Base-by-base conservation (phyloP, 257 asterid genomes). In the Rubia yunnanensis region DNA sequence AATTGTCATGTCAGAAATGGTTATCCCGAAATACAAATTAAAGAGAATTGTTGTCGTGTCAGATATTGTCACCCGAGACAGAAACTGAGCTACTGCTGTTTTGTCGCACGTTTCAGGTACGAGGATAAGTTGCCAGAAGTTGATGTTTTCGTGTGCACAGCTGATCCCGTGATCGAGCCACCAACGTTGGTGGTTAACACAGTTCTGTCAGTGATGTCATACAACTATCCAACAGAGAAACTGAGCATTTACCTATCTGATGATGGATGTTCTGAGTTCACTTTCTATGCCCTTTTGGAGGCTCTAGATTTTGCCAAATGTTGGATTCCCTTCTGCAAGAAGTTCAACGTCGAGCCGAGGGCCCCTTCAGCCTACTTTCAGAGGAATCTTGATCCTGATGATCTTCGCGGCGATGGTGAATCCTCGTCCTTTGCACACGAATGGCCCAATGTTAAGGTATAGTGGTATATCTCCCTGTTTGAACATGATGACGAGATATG, bases 261-360 rank as follows among this genome's bases (percentile, higher is more conserved):
- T 49, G 92, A 85, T 68, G 92, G 86, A 1, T 84, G 84, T 18
- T 85, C 92, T 15, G 78, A 77, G 56, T 64, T 80, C 14, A 82
- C 83, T 0, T 82, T 82, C 67, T 80, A 82, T 63, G 92, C 88
- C 57, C 86, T 82, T 0, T 22, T 80, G 17, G 92, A 82, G 63
- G 85, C 82, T 6, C 75, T 82, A 17, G 44, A 65, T 4, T 85
- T 85, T 32, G 71, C 82, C 0, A 78, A 59, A 61, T 5, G 63
- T 23, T 85, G 92, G 92, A 53, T 85, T 17, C 88, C 92, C 5
- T 85, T 80, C 32, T 80, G 85, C 72, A 80, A 83, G 76, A 78
- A 77, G 50, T 79, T 74, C 72, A 79, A 80, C 31, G 78, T 80
- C 57, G 85, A 80, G 27, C 84, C 81, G 2, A 75, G 80, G 67